Conservation (phyloP, 768 basidiomycete species). For the Royoungia palumana region DNA sequence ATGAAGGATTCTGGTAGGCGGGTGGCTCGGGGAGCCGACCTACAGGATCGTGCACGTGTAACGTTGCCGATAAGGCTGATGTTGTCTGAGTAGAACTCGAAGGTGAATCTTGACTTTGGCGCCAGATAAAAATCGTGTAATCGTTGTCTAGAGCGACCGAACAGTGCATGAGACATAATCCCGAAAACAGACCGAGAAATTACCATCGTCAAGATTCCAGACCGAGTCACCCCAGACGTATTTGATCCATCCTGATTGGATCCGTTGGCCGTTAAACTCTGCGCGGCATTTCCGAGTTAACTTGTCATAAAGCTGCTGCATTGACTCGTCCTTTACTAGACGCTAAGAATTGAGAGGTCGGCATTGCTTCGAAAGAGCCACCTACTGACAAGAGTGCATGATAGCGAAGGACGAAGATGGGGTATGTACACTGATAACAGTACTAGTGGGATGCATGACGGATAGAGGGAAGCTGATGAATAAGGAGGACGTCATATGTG, state of each 20-base stretch:
- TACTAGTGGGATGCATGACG: slow-evolving; percentile 38
- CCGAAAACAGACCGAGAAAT: slow-evolving; percentile 11
- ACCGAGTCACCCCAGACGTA: slow-evolving; percentile 76
- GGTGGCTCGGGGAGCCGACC: slow-evolving; percentile 56
- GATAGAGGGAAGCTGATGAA: slow-evolving; percentile 20
- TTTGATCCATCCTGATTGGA: slow-evolving; percentile 80
- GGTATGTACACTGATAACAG: slow-evolving; percentile 72
- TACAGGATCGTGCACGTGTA: slow-evolving; percentile 63
- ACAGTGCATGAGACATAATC: not conserved
- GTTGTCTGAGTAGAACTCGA: slow-evolving; percentile 18
- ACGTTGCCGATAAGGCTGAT: slow-evolving; percentile 30
- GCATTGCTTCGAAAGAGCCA: not conserved
- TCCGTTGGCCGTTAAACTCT: slow-evolving; percentile 55
- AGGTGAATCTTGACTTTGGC: slow-evolving; percentile 56
- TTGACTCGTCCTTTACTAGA: slow-evolving; percentile 65
- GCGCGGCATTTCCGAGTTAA: slow-evolving; percentile 62
- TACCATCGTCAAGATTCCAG: slow-evolving; percentile 91
- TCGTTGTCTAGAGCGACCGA: slow-evolving; percentile 59
- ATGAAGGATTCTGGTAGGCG: slow-evolving; percentile 67
- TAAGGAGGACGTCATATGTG: too few species aligned
- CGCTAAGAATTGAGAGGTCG: slow-evolving; percentile 7
- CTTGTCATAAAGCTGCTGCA: slow-evolving; percentile 64
- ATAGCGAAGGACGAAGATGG: slow-evolving; percentile 72
- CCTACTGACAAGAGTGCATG: slow-evolving; percentile 64
- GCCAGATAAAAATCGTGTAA: slow-evolving; percentile 82